A percentile compares a stretch with the other conserved stretches of the same genome.
Evolutionary conservation across 2,329 filamentous ascomycete genomes (phyloP).

Genomic region (Dryadomyces quercus-mongolicae): DNA sequence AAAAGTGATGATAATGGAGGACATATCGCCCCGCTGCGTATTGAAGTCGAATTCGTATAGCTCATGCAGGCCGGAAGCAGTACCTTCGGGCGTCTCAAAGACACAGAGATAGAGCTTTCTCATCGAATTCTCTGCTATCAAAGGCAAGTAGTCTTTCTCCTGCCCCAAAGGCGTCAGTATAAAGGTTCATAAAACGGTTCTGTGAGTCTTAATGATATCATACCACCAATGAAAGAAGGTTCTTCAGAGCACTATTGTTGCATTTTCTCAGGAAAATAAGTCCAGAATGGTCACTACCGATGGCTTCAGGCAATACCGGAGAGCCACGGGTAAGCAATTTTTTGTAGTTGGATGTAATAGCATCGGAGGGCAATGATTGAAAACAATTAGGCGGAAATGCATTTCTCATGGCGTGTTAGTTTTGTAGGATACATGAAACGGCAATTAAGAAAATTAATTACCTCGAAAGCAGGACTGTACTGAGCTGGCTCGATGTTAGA

Average conservation of each 20-base stretch:
- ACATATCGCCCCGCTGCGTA: background rate
- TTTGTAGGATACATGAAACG: too few relatives aligned
- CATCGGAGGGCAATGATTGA: background rate
- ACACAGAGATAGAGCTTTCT: slow-evolving; percentile 3
- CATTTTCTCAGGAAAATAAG: background rate
- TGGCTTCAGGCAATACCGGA: background rate
- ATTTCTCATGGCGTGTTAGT: background rate
- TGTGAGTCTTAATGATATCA: background rate
- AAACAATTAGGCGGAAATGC: slow-evolving; percentile 4
- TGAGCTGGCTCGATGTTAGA: background rate
- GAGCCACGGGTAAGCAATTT: background rate
- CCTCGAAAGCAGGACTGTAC: background rate
- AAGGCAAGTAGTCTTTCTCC: background rate
- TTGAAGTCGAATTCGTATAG: slow-evolving; percentile 2
- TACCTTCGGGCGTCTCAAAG: background rate
- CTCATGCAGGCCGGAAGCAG: background rate
- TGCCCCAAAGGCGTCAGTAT: background rate
- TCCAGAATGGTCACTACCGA: background rate
- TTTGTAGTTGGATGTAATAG: background rate
- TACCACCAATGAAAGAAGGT: background rate
- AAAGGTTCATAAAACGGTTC: background rate
- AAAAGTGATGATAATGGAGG: background rate
- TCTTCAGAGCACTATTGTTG: background rate
- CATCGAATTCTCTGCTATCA: background rate
- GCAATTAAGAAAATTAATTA: background rate